Evolutionary conservation across 192 early-diverging fungal species (phyloP).

Genomic region (Oehlia diaphana): DNA sequence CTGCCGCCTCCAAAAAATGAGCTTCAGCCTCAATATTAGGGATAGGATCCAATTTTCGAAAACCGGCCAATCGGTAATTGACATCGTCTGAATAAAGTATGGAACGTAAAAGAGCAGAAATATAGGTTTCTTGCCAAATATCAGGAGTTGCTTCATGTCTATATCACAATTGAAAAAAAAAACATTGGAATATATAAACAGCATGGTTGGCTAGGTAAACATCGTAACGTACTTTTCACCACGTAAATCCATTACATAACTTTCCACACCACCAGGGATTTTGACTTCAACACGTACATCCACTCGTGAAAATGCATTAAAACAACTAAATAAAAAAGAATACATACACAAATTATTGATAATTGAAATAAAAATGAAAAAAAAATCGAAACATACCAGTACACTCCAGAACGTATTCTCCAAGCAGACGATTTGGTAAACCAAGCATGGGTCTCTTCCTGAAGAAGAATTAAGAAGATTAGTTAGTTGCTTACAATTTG

Average conservation of each 20-base stretch:
- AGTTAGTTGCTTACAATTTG: too few relatives aligned
- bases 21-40: constrained; percentile 71
- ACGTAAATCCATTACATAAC: constrained; percentile 82
- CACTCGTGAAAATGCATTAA: constrained; percentile 95
- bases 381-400: constrained; percentile 45
- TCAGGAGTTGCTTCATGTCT: constrained; percentile 70
- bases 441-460: constrained; percentile 70
- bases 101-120: constrained; percentile 86
- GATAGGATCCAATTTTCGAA: constrained; percentile 89
- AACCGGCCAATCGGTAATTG: constrained; percentile 82
- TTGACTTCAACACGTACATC: constrained; percentile 98
- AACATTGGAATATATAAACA: not conserved
- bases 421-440: constrained; percentile 60
- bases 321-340: constrained; percentile 66
- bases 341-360: not conserved
- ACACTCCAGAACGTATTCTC: constrained; percentile 65
- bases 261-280: constrained; percentile 97
- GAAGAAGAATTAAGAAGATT: constrained; percentile 7
- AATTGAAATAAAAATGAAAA: not conserved
- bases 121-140: constrained; percentile 90
- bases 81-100: constrained; percentile 89
- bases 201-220: not conserved
- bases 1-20: constrained; percentile 81
- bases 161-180: not conserved
- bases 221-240: constrained; percentile 74